Percentiles rank a stretch among this genome's conserved stretches.
phyloP scores from a whole-genome alignment of 1,284 basidiomycete species.

The Puccinia polysora region DNA sequence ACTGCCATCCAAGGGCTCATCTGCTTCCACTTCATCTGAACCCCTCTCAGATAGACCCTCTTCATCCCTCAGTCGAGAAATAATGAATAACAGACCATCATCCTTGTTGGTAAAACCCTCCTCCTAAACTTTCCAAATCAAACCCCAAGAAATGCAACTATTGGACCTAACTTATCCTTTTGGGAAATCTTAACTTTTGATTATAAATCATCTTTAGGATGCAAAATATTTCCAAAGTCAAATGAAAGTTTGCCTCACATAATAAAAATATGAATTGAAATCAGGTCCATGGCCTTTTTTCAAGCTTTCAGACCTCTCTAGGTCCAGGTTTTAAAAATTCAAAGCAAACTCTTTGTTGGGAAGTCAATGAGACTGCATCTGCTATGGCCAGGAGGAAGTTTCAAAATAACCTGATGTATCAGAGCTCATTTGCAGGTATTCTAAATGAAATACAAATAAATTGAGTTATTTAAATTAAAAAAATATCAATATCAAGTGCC shows the following conservation, averaged over 20 bases:
- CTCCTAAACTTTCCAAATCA: too few relatives aligned
- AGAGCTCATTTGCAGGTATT: slow-evolving; percentile 3
- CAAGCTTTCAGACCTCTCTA: not conserved
- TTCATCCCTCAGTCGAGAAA: too few relatives aligned
- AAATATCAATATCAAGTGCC: not conserved
- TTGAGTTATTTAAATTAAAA: slow-evolving; percentile 5
- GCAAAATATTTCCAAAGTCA: too few relatives aligned
- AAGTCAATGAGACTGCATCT: slow-evolving; percentile 39
- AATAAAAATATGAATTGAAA: not conserved
- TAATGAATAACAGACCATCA: too few relatives aligned
- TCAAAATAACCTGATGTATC: slow-evolving; percentile 22
- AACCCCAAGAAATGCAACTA: too few relatives aligned
- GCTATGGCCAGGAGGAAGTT: slow-evolving; percentile 14
- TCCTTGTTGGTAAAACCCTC: too few relatives aligned
- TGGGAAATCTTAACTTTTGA: too few relatives aligned
- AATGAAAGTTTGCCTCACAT: not conserved
- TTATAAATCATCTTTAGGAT: not conserved
- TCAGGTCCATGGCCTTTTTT: slow-evolving; percentile 25
- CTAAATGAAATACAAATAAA: slow-evolving; percentile 26
- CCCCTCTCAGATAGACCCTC: too few relatives aligned
- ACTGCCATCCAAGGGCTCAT: too few relatives aligned
- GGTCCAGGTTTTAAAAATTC: slow-evolving; percentile 22
- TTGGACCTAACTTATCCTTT: not conserved
- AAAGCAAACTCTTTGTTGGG: slow-evolving; percentile 2
- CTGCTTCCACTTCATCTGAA: too few relatives aligned